A percentile compares a stretch with the other conserved stretches of the same genome.
phyloP scores from a whole-genome alignment of 2,329 filamentous ascomycete genomes.

The Trichophyton rubrum region DNA sequence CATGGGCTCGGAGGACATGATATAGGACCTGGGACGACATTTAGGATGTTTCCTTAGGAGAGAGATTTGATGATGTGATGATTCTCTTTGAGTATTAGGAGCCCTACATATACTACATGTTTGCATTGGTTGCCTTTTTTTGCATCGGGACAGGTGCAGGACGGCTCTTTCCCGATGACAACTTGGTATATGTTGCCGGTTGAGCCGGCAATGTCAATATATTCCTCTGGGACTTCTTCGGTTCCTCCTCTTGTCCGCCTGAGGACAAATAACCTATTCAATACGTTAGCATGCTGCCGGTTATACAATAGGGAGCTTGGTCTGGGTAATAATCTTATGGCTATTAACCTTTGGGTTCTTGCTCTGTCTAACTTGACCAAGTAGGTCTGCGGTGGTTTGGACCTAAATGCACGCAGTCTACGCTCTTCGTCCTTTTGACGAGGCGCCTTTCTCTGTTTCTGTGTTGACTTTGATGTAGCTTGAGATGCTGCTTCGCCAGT shows the following conservation, averaged over 20 bases:
- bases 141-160: slow-evolving; percentile 45
- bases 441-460: neutral
- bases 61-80: neutral
- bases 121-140: slow-evolving; percentile 50
- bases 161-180: slow-evolving; percentile 39
- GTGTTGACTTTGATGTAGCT: neutral
- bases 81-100: neutral
- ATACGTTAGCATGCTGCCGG: neutral
- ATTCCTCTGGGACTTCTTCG: slow-evolving; percentile 37
- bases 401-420: slow-evolving; percentile 30
- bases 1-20: slow-evolving; percentile 45
- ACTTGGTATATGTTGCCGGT: slow-evolving; percentile 53
- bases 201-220: slow-evolving; percentile 45
- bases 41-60: neutral
- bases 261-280: slow-evolving; percentile 43
- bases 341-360: slow-evolving; percentile 32
- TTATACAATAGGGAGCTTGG: neutral
- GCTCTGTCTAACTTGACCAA: slow-evolving; percentile 38
- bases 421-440: slow-evolving; percentile 21
- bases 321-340: neutral
- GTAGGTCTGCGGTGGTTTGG: slow-evolving; percentile 35
- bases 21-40: slow-evolving; percentile 35
- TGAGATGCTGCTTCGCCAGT: neutral
- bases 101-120: slow-evolving; percentile 46
- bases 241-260: slow-evolving; percentile 36